These are phyloP conservation scores for Spinacia oleracea DNA, from an alignment of 179 eudicot genomes.

Conservation along the genomic window DNA sequence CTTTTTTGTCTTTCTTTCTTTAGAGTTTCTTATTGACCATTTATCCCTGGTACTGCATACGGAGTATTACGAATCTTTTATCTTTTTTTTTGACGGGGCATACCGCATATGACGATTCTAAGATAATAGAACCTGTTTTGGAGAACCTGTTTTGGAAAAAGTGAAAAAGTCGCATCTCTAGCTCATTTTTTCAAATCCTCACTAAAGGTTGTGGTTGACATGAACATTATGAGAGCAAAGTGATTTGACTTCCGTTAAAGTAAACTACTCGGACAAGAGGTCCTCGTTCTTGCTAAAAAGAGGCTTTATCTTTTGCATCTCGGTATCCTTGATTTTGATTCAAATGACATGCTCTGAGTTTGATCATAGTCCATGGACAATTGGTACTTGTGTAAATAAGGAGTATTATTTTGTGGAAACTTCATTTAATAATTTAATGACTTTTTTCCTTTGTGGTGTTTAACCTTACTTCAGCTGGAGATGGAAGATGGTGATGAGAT, in stretches of 20 bases:
- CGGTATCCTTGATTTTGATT: background rate
- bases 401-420: background rate
- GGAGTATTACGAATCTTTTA: no score
- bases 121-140: background rate
- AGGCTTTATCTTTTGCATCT: no score
- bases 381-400: background rate
- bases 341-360: background rate
- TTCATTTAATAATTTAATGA: background rate
- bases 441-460: background rate
- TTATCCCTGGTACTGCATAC: background rate
- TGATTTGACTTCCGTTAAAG: background rate
- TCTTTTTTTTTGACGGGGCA: no score
- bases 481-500: conserved; percentile 55
- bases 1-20: background rate
- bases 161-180: background rate
- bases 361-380: background rate
- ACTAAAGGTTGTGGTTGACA: background rate
- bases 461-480: conserved; percentile 33
- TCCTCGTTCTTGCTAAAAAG: background rate
- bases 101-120: background rate
- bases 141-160: background rate
- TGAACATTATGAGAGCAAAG: background rate
- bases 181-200: background rate
- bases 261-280: background rate
- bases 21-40: background rate